Percentiles rank a stretch among this genome's conserved stretches.
Conservation (phyloP, 2,329 filamentous ascomycete species). For the Neofusicoccum kwambonambiense region DNA sequence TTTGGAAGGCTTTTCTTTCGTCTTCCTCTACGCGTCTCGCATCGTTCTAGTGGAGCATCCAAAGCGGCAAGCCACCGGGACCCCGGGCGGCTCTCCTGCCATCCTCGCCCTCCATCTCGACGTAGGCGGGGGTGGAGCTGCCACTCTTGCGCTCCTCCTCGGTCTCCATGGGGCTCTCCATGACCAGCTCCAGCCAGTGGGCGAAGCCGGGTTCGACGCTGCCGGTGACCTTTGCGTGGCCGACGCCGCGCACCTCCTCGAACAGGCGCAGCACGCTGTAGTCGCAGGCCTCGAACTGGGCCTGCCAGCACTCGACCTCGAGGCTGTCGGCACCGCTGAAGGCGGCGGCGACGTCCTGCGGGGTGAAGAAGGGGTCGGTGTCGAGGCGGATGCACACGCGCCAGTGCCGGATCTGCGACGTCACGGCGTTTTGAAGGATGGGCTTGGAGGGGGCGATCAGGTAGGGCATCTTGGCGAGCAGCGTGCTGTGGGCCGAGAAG, state of each 20-base stretch:
- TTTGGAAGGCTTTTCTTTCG: no score
- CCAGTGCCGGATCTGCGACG: constrained; percentile 43
- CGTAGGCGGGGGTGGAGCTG: constrained; percentile 12
- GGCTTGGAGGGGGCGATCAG: constrained; percentile 38
- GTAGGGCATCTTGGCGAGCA: constrained; percentile 47
- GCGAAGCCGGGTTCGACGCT: constrained; percentile 44
- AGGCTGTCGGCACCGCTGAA: constrained; percentile 49
- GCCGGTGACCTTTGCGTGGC: constrained; percentile 43
- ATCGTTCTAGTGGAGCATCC: not conserved
- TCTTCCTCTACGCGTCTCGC: not conserved
- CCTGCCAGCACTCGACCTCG: constrained; percentile 51
- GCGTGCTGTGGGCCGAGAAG: constrained; percentile 50
- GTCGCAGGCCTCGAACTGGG: constrained; percentile 39
- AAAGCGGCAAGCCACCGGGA: constrained; percentile 3
- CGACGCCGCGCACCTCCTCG: constrained; percentile 47
- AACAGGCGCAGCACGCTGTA: constrained; percentile 46
- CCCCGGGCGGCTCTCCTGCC: constrained; percentile 2
- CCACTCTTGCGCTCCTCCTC: constrained; percentile 22
- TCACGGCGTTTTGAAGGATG: constrained; percentile 33
- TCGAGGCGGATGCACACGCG: constrained; percentile 50
- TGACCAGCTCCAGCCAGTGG: constrained; percentile 44
- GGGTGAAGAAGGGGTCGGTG: constrained; percentile 48
- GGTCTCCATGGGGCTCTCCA: constrained; percentile 39
- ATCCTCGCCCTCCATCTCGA: constrained; percentile 18
- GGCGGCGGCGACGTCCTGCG: constrained; percentile 37